phyloP scores from a whole-genome alignment of 306 rosid species.

The Dalbergia cochinchinensis region DNA sequence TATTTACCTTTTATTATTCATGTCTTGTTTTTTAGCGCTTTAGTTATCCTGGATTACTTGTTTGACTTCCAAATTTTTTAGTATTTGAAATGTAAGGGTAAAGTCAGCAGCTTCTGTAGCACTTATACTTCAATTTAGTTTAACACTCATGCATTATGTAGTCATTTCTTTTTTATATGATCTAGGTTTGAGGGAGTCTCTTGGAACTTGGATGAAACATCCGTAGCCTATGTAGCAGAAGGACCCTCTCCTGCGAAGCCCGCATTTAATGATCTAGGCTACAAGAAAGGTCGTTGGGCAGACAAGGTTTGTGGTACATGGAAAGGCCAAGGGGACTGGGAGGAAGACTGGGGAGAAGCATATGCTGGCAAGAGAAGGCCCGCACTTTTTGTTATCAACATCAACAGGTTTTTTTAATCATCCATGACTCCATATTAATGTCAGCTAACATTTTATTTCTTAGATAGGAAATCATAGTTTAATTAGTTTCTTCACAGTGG shows the following conservation, averaged over 20 bases:
- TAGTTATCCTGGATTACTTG: slow-evolving; percentile 22
- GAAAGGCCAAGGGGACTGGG: slow-evolving; percentile 89
- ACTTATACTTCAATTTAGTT: background rate
- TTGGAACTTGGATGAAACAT: slow-evolving; percentile 79
- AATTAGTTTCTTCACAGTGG: slow-evolving; percentile 60
- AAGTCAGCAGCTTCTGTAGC: slow-evolving; percentile 9
- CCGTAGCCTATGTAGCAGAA: slow-evolving; percentile 86
- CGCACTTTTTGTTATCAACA: slow-evolving; percentile 69
- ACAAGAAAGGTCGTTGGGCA: slow-evolving; percentile 58
- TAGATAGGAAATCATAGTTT: slow-evolving; percentile 27
- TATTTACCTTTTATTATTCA: slow-evolving; percentile 1
- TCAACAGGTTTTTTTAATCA: slow-evolving; percentile 59
- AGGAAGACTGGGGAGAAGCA: slow-evolving; percentile 92
- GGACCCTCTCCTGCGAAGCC: slow-evolving; percentile 77
- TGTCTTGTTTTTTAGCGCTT: background rate
- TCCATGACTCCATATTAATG: background rate
- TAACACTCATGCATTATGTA: slow-evolving; percentile 8
- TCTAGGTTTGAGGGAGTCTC: slow-evolving; percentile 91
- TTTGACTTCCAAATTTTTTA: slow-evolving; percentile 21
- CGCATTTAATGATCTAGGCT: slow-evolving; percentile 57
- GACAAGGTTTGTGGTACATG: slow-evolving; percentile 68
- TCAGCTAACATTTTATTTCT: slow-evolving; percentile 26
- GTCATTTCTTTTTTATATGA: slow-evolving; percentile 17
- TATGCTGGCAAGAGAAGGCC: slow-evolving; percentile 87
- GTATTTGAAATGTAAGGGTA: slow-evolving; percentile 18